Evolutionary conservation across 176 grass and related monocot species (phyloP), one percentile per base, ranked within the genome.

Genomic region (Hyparrhenia diplandra): DNA sequence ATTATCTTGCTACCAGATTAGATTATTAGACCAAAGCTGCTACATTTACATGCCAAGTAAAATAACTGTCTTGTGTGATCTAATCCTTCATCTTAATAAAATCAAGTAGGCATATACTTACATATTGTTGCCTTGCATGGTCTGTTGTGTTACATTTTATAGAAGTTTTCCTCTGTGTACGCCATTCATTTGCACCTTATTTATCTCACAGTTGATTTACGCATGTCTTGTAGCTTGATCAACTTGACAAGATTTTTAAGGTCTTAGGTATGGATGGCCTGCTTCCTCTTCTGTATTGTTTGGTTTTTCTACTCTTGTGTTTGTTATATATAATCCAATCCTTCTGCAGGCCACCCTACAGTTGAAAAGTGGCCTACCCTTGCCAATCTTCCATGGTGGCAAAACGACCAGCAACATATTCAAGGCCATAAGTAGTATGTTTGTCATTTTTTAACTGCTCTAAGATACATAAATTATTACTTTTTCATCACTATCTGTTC

Each of bases 191-290:
- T 85, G 30, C 54, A n/a, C 63, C 45, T 64, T 52, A 78, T n/a
- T n/a, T 64, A 80, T 90, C 80, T 91, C 54, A 89, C 85, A 81
- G 36, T 78, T 73, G 43, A 67, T 83, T 86, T 82, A 23, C 47
- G 10, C n/a, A 80, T 79, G 12, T 76, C 51, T 85, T 91, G 67
- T 87, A 99, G 96, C 88, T 99, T 84, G 96, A 99, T 83, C 92
- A 98, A 84, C 88, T 98, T 67, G 96, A 98, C 88, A 98, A 98
- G 92, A 98, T 98, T 78, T 98, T 98, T 89, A 98, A 98, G 86
- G 92, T 98, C 75, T 86, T 98, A 95, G 96, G 96, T 98, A 79
- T 83, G 88, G 47, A 62, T 76, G 31, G 5, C 30, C 72, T 45
- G 10, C 51, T 79, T 85, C 67, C 67, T 40, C 24, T 65, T 84